A percentile compares a stretch with the other conserved stretches of the same genome.
Evolutionary conservation across 176 grass and related monocot genomes (phyloP).

Genomic region (Paspalum notatum): DNA sequence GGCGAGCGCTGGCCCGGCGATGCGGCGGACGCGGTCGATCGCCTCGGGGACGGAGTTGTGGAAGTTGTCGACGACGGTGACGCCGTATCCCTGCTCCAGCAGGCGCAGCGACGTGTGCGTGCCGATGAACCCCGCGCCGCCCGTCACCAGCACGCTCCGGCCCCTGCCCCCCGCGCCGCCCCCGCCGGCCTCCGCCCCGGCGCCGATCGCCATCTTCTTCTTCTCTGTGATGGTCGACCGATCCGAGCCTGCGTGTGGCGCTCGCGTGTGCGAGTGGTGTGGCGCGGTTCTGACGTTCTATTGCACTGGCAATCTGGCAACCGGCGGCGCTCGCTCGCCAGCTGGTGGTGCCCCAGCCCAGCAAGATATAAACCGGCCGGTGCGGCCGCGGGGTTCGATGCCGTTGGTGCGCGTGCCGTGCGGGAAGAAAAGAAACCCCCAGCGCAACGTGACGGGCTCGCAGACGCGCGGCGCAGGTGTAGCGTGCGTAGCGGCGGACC

Average conservation of each 20-base stretch:
- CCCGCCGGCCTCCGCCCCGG: slow-evolving; percentile 17
- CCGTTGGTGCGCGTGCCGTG: slow-evolving; percentile 25
- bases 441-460: slow-evolving; percentile 4
- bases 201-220: slow-evolving; percentile 40
- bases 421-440: not conserved
- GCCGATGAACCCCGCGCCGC: slow-evolving; percentile 91
- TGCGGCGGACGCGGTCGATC: slow-evolving; percentile 74
- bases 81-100: slow-evolving; percentile 65
- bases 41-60: slow-evolving; percentile 91
- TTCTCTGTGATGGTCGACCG: too few relatives aligned
- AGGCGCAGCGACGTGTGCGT: slow-evolving; percentile 93
- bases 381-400: not conserved
- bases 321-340: not conserved
- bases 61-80: slow-evolving; percentile 89
- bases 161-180: not conserved
- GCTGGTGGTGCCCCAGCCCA: not conserved
- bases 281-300: not conserved
- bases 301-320: not conserved
- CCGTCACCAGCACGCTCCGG: slow-evolving; percentile 79
- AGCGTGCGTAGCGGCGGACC: not conserved
- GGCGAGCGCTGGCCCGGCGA: slow-evolving; percentile 72
- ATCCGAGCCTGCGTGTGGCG: accelerated
- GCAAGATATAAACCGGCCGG: not conserved
- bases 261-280: not conserved
- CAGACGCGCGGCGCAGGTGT: not conserved